Evolutionary conservation across 23 red algal species (phyloP).

Genomic region (Gracilaria domingensis): DNA sequence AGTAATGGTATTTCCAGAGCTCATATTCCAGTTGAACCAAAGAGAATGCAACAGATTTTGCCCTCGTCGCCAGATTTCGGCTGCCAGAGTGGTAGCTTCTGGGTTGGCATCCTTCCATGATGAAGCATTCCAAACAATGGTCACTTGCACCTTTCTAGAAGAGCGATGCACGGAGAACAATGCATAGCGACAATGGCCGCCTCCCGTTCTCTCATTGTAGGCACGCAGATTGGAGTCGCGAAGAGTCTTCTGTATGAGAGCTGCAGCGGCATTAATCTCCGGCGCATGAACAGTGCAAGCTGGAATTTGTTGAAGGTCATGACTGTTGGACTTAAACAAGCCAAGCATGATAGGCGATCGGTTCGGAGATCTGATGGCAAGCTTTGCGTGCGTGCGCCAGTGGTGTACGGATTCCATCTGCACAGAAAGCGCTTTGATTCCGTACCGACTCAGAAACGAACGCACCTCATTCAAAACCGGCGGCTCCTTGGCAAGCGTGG

Average conservation of each 20-base stretch:
- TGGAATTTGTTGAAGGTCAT: slow-evolving; percentile 68
- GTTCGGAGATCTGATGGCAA: slow-evolving; percentile 49
- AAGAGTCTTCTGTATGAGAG: slow-evolving; percentile 15
- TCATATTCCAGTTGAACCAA: slow-evolving; percentile 70
- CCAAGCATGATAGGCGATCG: slow-evolving; percentile 38
- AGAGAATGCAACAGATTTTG: slow-evolving; percentile 59
- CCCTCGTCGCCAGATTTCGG: slow-evolving; percentile 52
- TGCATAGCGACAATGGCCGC: slow-evolving; percentile 70
- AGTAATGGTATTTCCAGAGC: slow-evolving; percentile 60
- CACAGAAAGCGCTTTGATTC: background rate
- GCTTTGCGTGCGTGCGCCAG: slow-evolving; percentile 84
- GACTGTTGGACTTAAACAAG: slow-evolving; percentile 51
- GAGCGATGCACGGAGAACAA: slow-evolving; percentile 52
- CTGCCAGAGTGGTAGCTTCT: slow-evolving; percentile 5
- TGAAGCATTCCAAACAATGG: slow-evolving; percentile 62
- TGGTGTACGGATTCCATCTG: slow-evolving; percentile 25
- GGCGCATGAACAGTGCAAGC: slow-evolving; percentile 70
- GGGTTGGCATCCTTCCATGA: slow-evolving; percentile 67
- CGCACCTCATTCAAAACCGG: slow-evolving; percentile 25
- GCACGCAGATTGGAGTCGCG: slow-evolving; percentile 23
- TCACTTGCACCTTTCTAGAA: slow-evolving; percentile 51
- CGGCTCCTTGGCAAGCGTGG: background rate
- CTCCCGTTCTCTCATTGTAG: slow-evolving; percentile 62
- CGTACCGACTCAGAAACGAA: slow-evolving; percentile 25
- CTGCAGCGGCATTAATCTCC: slow-evolving; percentile 51